Conservation (phyloP, 2,329 filamentous ascomycete genomes). For the Stagonosporopsis cucurbitacearum region DNA sequence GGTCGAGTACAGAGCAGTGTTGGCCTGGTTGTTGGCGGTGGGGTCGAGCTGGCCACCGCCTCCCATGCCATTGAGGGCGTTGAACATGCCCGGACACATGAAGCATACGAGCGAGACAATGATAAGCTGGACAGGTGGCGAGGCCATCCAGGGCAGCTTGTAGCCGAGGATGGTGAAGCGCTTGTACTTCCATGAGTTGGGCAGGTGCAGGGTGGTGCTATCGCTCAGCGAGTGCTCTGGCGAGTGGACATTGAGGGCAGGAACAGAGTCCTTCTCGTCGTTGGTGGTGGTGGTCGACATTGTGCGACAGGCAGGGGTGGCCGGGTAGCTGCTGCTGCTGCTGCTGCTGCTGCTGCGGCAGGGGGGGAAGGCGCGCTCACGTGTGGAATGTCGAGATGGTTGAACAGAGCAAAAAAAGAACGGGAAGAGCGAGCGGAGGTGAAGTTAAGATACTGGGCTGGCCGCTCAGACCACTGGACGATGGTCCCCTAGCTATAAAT, state of each 20-base stretch:
- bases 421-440: constrained; percentile 11
- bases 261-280: constrained; percentile 30
- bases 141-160: constrained; percentile 58
- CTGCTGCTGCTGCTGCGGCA: constrained; percentile 8
- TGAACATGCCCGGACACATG: constrained; percentile 62
- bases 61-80: constrained; percentile 59
- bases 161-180: constrained; percentile 49
- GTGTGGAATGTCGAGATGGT: constrained; percentile 3
- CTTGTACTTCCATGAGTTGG: constrained; percentile 58
- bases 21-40: constrained; percentile 69
- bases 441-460: constrained; percentile 17
- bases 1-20: constrained; percentile 74
- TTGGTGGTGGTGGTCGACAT: constrained; percentile 33
- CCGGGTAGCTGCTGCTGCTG: constrained; percentile 3
- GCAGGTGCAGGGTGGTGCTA: constrained; percentile 43
- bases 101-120: constrained; percentile 61
- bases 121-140: constrained; percentile 56
- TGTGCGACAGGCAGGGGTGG: constrained; percentile 15
- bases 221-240: constrained; percentile 43
- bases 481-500: constrained; percentile 16
- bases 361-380: constrained; percentile 6
- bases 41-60: constrained; percentile 57
- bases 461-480: constrained; percentile 14
- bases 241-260: constrained; percentile 35
- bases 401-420: constrained; percentile 6